Evolutionary conservation across 129 eudicot genomes (phyloP), one percentile per base, ranked within the genome.

Genomic region (Erigeron canadensis): DNA sequence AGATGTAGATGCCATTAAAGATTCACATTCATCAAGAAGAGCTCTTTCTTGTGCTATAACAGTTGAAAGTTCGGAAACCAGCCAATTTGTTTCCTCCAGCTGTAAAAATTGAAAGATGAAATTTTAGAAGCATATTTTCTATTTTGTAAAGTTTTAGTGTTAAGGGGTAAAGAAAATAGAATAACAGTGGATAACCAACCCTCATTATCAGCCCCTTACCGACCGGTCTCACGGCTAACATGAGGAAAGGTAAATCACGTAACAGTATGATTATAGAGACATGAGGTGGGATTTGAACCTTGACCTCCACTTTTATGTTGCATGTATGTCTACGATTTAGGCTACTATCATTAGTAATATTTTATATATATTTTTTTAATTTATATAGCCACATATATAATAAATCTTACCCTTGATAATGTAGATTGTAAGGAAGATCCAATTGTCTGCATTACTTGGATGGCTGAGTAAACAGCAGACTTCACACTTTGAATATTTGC

Each of bases 1-100:
- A 16, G 84, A 81, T 63, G 86, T 82, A 55, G 81, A 88, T 65
- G 86, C 76, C 82, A 95, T 76, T 63, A 83, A 76, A 81, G 91
- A 73, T 65, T 88, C 97, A 81, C 91, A 90, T 82, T 95, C 88
- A 80, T 84, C 83, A 60, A 90, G 88, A 88, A 82, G 84, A 57
- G 91, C 85, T 84, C 89, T 90, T 82, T 95, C 96, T 71, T 79
- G 91, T 79, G 89, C 83, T 77, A 91, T 87, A 68, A 88, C 80
- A 59, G 82, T 83, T 75, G 96, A 85, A 77, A 95, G 96, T 82
- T 95, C 99, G 9, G 85, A 83, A 47, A 88, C 86, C 88, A 90
- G 79, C 75, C 81, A 76, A 77, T 84, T 86, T 79, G 75, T 80
- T 56, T 80, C 86, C 75, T 90, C 99, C 80, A 83, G 84, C 97